Conservation (phyloP, 345 rosid species). For the Camelina neglecta region DNA sequence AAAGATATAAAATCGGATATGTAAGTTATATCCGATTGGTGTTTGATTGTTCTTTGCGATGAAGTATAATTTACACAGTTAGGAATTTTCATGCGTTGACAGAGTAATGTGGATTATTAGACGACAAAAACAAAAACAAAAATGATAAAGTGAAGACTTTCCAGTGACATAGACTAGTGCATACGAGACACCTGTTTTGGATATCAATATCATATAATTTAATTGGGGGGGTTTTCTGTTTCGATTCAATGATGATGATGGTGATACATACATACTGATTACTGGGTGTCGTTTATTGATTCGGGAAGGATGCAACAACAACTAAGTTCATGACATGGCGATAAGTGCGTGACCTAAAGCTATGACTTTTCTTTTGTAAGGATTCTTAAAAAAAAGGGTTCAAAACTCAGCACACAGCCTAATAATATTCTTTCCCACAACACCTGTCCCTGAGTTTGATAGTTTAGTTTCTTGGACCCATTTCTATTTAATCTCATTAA, state of each 20-base stretch:
- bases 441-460: slow-evolving; percentile 27
- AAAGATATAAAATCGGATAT: too few relatives aligned
- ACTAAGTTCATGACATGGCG: slow-evolving; percentile 21
- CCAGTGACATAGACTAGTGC: background rate
- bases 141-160: slow-evolving; percentile 18
- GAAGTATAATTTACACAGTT: background rate
- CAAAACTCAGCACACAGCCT: slow-evolving; percentile 1
- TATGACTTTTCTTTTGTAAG: slow-evolving; percentile 17
- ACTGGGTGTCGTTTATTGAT: slow-evolving; percentile 12
- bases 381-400: background rate
- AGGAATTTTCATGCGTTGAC: background rate
- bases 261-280: background rate
- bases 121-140: background rate
- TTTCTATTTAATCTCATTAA: background rate
- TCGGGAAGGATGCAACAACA: slow-evolving; percentile 19
- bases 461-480: slow-evolving; percentile 24
- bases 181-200: slow-evolving; percentile 30
- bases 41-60: background rate
- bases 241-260: slow-evolving; percentile 19
- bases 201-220: slow-evolving; percentile 6
- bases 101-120: too few relatives aligned
- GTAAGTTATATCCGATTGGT: background rate
- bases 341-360: slow-evolving; percentile 1
- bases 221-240: background rate
- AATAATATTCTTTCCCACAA: slow-evolving; percentile 16